Conservation (phyloP, 192 early-diverging fungal species). For the Kickxella alabastrina region DNA sequence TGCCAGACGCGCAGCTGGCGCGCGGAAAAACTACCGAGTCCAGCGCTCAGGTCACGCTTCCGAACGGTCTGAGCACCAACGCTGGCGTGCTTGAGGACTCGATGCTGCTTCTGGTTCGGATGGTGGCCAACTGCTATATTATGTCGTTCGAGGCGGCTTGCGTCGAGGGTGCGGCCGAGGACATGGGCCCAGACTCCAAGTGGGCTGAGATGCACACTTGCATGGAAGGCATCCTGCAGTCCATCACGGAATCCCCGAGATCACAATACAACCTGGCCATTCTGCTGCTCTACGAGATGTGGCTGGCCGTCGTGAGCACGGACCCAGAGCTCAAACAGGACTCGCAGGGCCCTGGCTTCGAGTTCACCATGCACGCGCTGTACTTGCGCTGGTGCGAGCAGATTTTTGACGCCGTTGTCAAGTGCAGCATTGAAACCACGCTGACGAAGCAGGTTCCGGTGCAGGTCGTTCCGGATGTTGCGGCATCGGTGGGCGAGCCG, state of each 20-base stretch:
- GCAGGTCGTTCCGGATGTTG: constrained; percentile 11
- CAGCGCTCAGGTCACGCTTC: constrained; percentile 1
- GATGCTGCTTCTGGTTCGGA: constrained; percentile 42
- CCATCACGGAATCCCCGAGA: constrained; percentile 22
- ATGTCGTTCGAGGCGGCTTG: constrained; percentile 2
- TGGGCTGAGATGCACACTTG: constrained; percentile 25
- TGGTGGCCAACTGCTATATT: constrained; percentile 40
- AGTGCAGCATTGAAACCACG: constrained; percentile 12
- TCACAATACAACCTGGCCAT: constrained; percentile 31
- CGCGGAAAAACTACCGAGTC: constrained; percentile 1
- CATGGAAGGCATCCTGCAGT: constrained; percentile 22
- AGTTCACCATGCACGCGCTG: constrained; percentile 22
- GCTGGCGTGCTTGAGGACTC: constrained; percentile 41
- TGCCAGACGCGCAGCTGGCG: not conserved
- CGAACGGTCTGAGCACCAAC: constrained; percentile 38
- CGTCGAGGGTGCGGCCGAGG: not conserved
- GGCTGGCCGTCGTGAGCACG: constrained; percentile 38
- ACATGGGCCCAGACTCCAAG: not conserved
- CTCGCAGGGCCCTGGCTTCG: not conserved
- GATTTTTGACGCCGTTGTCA: constrained; percentile 34
- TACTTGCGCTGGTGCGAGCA: constrained; percentile 42
- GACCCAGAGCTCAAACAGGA: constrained; percentile 23
- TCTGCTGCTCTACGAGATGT: constrained; percentile 42
- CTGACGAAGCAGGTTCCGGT: constrained; percentile 8
- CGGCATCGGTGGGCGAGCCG: not conserved